Conservation (phyloP, 2,329 filamentous ascomycete species). For the Parafenestella ontariensis region DNA sequence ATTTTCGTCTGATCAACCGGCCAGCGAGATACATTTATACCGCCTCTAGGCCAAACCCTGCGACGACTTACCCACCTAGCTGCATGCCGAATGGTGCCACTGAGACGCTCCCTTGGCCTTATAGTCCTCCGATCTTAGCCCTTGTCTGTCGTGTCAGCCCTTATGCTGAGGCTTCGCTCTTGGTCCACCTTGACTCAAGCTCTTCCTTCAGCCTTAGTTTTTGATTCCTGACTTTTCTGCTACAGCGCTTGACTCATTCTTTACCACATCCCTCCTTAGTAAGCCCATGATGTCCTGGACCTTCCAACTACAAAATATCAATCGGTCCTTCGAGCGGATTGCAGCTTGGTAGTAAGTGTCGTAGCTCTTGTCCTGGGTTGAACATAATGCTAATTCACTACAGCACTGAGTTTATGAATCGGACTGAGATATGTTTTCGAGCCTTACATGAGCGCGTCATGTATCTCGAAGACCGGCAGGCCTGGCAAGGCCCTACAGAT, state of each 20-base stretch:
- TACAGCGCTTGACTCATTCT: not conserved
- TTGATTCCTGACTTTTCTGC: not conserved
- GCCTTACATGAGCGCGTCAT: constrained; percentile 36
- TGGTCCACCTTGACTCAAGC: not conserved
- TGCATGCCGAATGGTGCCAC: constrained; percentile 30
- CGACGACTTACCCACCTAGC: constrained; percentile 24
- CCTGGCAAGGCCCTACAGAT: constrained; percentile 32
- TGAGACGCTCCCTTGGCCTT: constrained; percentile 14
- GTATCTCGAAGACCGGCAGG: constrained; percentile 35
- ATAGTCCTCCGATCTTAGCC: constrained; percentile 15
- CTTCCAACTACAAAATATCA: constrained; percentile 42
- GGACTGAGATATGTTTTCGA: constrained; percentile 39
- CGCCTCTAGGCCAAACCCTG: constrained; percentile 18
- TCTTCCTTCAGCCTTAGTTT: not conserved
- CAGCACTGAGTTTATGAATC: constrained; percentile 40
- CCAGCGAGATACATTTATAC: constrained; percentile 9
- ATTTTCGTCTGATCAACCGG: constrained; percentile 10
- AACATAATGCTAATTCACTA: constrained; percentile 5
- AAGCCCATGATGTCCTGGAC: constrained; percentile 37
- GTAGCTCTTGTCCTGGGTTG: not conserved
- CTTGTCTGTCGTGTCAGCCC: constrained; percentile 24
- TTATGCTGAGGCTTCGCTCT: not conserved
- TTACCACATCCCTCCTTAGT: not conserved
- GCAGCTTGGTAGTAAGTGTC: constrained; percentile 42
- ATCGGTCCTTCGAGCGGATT: constrained; percentile 42